Percentiles rank a stretch among this genome's conserved stretches.
Evolutionary conservation across 192 early-diverging fungal species (phyloP).

Genomic region (Fimicolochytrium jonesii): DNA sequence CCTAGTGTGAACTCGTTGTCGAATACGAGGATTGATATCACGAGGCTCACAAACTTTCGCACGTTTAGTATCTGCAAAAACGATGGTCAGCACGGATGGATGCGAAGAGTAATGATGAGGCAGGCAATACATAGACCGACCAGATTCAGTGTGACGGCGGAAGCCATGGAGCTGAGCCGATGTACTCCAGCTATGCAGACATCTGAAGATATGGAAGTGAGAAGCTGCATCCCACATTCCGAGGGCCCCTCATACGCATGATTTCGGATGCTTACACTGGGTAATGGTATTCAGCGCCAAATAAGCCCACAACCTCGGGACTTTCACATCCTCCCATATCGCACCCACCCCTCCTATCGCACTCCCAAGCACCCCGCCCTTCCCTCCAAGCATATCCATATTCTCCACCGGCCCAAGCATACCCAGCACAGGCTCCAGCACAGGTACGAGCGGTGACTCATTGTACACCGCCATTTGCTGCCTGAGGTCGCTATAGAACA

Average conservation of each 20-base stretch:
- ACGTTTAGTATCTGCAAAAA: constrained; percentile 59
- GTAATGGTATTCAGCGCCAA: constrained; percentile 68
- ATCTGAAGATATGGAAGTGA: constrained; percentile 30
- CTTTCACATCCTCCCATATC: constrained; percentile 27
- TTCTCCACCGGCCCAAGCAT: too few species aligned
- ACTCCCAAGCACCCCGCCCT: too few species aligned
- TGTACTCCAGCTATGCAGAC: constrained; percentile 87
- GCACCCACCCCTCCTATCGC: too few species aligned
- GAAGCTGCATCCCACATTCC: constrained; percentile 1
- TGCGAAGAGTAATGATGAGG: not conserved
- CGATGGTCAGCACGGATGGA: not conserved
- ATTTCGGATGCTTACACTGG: constrained; percentile 57
- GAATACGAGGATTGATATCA: constrained; percentile 77
- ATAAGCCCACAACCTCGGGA: constrained; percentile 71
- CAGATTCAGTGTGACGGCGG: constrained; percentile 80
- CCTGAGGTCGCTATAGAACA: constrained; percentile 67
- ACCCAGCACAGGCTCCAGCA: constrained; percentile 14
- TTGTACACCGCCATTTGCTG: constrained; percentile 54
- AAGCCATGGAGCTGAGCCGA: constrained; percentile 68
- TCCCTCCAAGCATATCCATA: too few species aligned
- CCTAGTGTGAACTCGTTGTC: constrained; percentile 66
- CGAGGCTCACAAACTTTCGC: constrained; percentile 77
- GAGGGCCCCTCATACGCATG: not conserved
- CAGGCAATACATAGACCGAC: constrained; percentile 11
- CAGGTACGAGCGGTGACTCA: constrained; percentile 41